phyloP scores from a whole-genome alignment of 208 protist genomes.

The Crithidia mellificae region DNA sequence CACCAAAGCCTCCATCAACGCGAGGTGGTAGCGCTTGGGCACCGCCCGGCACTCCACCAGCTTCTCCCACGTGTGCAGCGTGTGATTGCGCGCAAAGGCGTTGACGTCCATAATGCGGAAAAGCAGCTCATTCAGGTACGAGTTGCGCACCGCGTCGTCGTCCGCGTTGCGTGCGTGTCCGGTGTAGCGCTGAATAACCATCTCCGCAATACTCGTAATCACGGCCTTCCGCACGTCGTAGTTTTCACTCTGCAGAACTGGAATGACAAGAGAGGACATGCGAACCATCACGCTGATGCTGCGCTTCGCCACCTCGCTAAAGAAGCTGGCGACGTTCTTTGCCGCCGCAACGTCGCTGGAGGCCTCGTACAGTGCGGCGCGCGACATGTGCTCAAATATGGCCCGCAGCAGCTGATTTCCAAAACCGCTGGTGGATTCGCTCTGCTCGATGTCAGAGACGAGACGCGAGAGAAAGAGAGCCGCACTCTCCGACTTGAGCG shows the following conservation, averaged over 20 bases:
- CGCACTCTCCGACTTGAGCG: constrained; percentile 73
- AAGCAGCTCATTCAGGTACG: constrained; percentile 82
- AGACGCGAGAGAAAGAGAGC: constrained; percentile 76
- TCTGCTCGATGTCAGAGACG: constrained; percentile 75
- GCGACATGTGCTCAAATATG: constrained; percentile 69
- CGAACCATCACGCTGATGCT: constrained; percentile 79
- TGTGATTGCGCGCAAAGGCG: constrained; percentile 87
- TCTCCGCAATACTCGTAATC: constrained; percentile 81
- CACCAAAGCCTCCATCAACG: constrained; percentile 65
- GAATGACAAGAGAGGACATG: constrained; percentile 58
- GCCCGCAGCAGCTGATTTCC: constrained; percentile 50
- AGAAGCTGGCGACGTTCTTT: constrained; percentile 80
- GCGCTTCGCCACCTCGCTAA: constrained; percentile 74
- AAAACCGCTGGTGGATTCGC: constrained; percentile 35
- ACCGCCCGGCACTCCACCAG: constrained; percentile 74
- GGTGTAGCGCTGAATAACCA: constrained; percentile 83
- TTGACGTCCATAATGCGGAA: constrained; percentile 88
- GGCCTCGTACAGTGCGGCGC: constrained; percentile 64
- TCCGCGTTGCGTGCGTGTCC: constrained; percentile 38
- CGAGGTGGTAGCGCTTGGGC: constrained; percentile 75
- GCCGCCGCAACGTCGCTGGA: constrained; percentile 44
- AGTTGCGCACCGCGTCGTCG: constrained; percentile 53
- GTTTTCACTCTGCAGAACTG: constrained; percentile 76
- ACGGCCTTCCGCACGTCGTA: constrained; percentile 87
- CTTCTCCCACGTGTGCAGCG: constrained; percentile 75